Conservation (phyloP, 2,329 filamentous ascomycete genomes). For the Aspergillus sp. region DNA sequence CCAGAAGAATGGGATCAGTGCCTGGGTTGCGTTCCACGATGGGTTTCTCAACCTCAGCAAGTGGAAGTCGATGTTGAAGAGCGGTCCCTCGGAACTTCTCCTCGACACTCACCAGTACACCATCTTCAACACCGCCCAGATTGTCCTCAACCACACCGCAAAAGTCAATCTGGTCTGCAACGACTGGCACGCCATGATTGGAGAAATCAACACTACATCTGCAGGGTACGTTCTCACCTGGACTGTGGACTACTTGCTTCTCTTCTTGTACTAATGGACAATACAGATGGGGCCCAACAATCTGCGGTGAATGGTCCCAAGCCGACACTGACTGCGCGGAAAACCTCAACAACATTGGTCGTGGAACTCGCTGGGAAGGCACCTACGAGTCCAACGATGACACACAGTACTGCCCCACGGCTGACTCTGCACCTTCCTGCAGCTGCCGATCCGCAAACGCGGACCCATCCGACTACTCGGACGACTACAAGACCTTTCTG, state of each 20-base stretch:
- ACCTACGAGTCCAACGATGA: constrained; percentile 72
- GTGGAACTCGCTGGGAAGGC: constrained; percentile 89
- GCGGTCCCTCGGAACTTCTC: constrained; percentile 69
- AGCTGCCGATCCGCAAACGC: constrained; percentile 78
- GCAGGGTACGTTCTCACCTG: constrained; percentile 59
- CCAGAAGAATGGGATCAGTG: constrained; percentile 73
- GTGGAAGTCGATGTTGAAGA: constrained; percentile 83
- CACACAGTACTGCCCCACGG: constrained; percentile 73
- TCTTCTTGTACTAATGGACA: constrained; percentile 1
- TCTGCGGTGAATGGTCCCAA: constrained; percentile 97
- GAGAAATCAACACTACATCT: constrained; percentile 69
- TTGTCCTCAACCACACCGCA: constrained; percentile 76
- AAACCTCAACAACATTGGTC: constrained; percentile 86
- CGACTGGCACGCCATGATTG: constrained; percentile 81
- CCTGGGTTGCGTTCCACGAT: constrained; percentile 84
- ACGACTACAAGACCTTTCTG: constrained; percentile 81
- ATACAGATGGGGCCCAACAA: constrained; percentile 77
- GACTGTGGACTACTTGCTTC: not conserved
- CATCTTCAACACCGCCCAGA: constrained; percentile 91
- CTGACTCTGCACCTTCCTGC: constrained; percentile 64
- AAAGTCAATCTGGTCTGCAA: constrained; percentile 88
- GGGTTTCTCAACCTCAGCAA: constrained; percentile 90
- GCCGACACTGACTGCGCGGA: constrained; percentile 92
- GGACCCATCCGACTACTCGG: constrained; percentile 68
- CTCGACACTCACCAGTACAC: constrained; percentile 99